A percentile compares a stretch with the other conserved stretches of the same genome.
phyloP scores from a whole-genome alignment of 1,284 basidiomycete species.

The Sanghuangporus weigelae region DNA sequence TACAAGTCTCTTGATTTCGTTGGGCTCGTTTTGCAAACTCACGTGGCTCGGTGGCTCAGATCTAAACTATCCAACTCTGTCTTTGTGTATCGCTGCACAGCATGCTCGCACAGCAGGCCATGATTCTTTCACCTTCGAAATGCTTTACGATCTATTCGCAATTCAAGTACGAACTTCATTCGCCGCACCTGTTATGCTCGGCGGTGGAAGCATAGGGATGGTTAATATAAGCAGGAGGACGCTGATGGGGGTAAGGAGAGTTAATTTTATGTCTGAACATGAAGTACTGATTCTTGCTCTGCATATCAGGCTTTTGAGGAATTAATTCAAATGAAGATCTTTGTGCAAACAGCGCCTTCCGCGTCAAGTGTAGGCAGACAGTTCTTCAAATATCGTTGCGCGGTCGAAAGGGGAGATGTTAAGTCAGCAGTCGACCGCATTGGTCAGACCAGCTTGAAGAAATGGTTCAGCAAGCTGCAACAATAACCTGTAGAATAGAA shows the following conservation, averaged over 20 bases:
- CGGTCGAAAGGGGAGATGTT: constrained; percentile 50
- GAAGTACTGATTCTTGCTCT: constrained; percentile 8
- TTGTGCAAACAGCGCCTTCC: constrained; percentile 42
- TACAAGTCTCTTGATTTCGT: background rate
- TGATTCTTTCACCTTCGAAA: constrained; percentile 69
- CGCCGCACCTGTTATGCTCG: constrained; percentile 67
- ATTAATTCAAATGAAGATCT: constrained; percentile 47
- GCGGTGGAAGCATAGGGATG: constrained; percentile 73
- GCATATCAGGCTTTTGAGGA: constrained; percentile 60
- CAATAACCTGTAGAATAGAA: constrained; percentile 14
- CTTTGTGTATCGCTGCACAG: constrained; percentile 64
- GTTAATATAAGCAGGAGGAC: constrained; percentile 55
- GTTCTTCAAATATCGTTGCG: constrained; percentile 63
- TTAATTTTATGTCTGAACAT: background rate
- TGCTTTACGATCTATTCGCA: constrained; percentile 65
- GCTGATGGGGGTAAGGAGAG: constrained; percentile 48
- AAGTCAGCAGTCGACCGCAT: constrained; percentile 59
- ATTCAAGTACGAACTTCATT: constrained; percentile 62
- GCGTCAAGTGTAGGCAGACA: constrained; percentile 47
- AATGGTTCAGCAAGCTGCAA: constrained; percentile 62
- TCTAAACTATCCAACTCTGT: constrained; percentile 66
- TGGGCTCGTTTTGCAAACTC: background rate
- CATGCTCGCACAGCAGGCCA: constrained; percentile 65
- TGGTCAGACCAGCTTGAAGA: constrained; percentile 66
- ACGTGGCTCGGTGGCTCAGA: constrained; percentile 32